phyloP scores from a whole-genome alignment of 106 monocot species.

The Platanthera guangdongensis region DNA sequence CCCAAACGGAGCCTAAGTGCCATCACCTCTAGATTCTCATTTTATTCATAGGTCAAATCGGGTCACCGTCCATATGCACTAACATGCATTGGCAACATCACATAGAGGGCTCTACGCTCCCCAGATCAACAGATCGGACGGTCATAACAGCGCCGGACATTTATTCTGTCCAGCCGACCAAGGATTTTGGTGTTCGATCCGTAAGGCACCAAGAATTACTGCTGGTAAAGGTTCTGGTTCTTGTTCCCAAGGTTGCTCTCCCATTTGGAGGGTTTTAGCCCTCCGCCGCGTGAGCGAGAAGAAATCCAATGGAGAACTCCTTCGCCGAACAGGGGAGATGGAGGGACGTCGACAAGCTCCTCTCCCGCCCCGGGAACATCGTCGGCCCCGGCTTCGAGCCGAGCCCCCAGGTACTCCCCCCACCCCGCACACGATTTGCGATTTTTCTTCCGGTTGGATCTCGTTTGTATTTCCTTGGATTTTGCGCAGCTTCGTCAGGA shows the following conservation, averaged over 20 bases:
- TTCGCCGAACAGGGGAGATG: slow-evolving; percentile 30
- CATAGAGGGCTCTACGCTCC: too few species aligned
- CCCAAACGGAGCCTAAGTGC: too few species aligned
- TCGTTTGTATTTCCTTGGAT: background rate
- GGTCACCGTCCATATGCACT: too few species aligned
- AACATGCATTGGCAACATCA: too few species aligned
- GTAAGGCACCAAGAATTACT: background rate
- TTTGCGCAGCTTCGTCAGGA: slow-evolving; percentile 60
- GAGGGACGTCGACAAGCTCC: slow-evolving; percentile 86
- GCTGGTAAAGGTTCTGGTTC: background rate
- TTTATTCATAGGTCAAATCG: too few species aligned
- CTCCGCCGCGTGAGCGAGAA: background rate
- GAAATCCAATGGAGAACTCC: slow-evolving; percentile 1
- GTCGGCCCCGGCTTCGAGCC: slow-evolving; percentile 62
- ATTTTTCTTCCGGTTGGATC: background rate
- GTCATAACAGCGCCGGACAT: background rate
- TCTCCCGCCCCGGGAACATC: slow-evolving; percentile 79
- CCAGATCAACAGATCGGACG: background rate
- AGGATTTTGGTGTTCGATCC: background rate
- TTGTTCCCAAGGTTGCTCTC: background rate
- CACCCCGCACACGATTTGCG: background rate
- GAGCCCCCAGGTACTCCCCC: slow-evolving; percentile 14
- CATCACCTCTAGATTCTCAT: too few species aligned
- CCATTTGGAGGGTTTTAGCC: background rate
- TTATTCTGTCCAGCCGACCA: background rate